Evolutionary conservation across 768 basidiomycete genomes (phyloP), one percentile per base, ranked within the genome.

Genomic region (Tricholoma matsutake): DNA sequence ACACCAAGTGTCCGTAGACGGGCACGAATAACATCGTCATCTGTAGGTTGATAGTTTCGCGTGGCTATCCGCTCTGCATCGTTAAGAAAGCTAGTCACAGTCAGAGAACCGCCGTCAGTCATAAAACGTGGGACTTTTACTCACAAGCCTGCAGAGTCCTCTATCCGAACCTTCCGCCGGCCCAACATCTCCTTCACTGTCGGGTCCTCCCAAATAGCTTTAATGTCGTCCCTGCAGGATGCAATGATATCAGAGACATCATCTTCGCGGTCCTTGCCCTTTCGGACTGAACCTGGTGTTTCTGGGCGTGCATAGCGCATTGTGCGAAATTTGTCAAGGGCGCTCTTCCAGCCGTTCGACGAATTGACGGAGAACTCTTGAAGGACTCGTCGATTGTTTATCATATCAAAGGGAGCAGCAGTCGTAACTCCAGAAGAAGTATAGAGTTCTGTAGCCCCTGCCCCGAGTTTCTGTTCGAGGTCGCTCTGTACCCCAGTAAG

Each of bases 1-100:
- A 92, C 84, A 37, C 90, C 90, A 18, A 91, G 76, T 1, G 92
- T 94, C 54, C 89, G 81, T 51, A 94, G 75, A 22, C 92, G 84
- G 28, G 92, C 92, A 9, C 89, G 84, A 58, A 94, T 81, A 18
- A 94, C 84, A 65, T 94, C 92, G 56, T 88, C 82, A 63, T 90
- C 90, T 2, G 81, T 85, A 1, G 90, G 89, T 63, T 86, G 80
- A 67, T 90, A 92, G 60, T 75, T 77, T n/a, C 75, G 69, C 18
- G 78, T 73, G 13, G 86, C 86, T 56, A 92, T 85, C 39, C 91
- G 84, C 2, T 85, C 83, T 13, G 85, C 76, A 62, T 91, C 88
- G 61, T 85, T 80, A 55, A 92, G 75, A 70, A 91, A 92, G 69
- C 90, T 91, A 63, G 2, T 16, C 25, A 37, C 52, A 54, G 28